Evolutionary conservation across 352 stramenopile species (phyloP), one percentile per base, ranked within the genome.

Genomic region (Globisporangium uncinulatum): DNA sequence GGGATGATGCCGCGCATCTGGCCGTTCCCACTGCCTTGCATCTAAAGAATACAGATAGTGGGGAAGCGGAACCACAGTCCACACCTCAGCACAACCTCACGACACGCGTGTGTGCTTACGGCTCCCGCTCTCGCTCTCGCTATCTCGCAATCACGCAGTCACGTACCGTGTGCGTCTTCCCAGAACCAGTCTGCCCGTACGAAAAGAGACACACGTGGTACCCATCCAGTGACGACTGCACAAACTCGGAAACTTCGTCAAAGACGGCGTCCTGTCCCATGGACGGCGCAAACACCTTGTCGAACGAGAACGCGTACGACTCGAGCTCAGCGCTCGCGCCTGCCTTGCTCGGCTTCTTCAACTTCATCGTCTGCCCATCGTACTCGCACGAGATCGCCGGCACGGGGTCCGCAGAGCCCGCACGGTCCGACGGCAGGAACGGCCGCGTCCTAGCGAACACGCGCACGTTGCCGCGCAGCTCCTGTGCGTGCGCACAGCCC

Each of bases 381-480:
- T 77, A 86, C 54, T 92, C 79, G 36, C 78, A 90, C 39, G 70
- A 76, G 50, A 89, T 81, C 1, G 80, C 72, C 6, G 74, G 67
- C 6, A 75, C 70, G 6, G 65, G 57, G 46, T 52, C 50, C 7
- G 68, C 57, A 2, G 56, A 51, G 50, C 96, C 63, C 32, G 63
- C 71, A 51, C 67, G 67, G 59, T 97, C 92, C 1, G 80, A 88
- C 15, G 85, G 76, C 10, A 97, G 62, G 62, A 97, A 92, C 10
- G 95, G 95, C 14, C 95, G 79, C 46, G 98, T 96, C 57, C 96
- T 80, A 1, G 91, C 95, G 73, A 97, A 99, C 2, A 99, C 97
- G 52, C 98, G 86, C 52, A 99, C 96, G 62, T 99, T 99, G 55
- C 97, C 98, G 50, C 97, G 87, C 21, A 99, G 75, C 67, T 99